These are phyloP conservation scores for Russula brevipes DNA, from an alignment of 768 basidiomycete species.

Conservation along the genomic window DNA sequence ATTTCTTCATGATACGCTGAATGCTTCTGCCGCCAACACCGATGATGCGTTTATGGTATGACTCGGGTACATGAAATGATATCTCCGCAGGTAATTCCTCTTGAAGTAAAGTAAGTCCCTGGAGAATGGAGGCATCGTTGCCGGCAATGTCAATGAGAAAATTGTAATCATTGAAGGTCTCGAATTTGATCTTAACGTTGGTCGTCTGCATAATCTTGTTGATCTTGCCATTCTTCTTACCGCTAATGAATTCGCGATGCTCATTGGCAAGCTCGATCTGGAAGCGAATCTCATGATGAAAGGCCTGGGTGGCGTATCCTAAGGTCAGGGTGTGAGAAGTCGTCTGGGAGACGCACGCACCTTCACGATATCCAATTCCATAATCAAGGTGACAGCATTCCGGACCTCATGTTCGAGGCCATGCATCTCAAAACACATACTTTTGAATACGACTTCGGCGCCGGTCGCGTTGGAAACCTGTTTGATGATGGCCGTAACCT, in stretches of 20 bases:
- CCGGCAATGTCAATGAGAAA: conserved; percentile 91
- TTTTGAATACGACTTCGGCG: conserved; percentile 94
- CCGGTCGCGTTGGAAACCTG: conserved; percentile 83
- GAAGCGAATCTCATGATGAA: conserved; percentile 97
- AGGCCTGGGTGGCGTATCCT: conserved; percentile 46
- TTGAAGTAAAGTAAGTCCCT: conserved; percentile 84
- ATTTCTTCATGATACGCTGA: conserved; percentile 99
- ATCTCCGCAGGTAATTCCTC: conserved; percentile 98
- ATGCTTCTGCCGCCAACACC: conserved; percentile 97
- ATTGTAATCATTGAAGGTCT: conserved; percentile 95
- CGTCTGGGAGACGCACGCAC: conserved; percentile 37
- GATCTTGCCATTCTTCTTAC: conserved; percentile 99
- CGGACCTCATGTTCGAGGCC: conserved; percentile 90
- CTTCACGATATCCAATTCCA: conserved; percentile 91
- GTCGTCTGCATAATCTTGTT: conserved; percentile 99
- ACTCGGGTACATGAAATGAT: conserved; percentile 97
- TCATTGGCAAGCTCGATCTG: conserved; percentile 97
- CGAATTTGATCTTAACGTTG: conserved; percentile 97
- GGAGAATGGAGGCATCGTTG: conserved; percentile 75
- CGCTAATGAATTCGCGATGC: conserved; percentile 96
- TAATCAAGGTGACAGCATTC: conserved; percentile 74
- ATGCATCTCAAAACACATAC: conserved; percentile 96
- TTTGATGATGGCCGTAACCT: conserved; percentile 80
- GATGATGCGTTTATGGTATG: conserved; percentile 98
- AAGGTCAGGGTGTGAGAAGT: background rate